A percentile compares a stretch with the other conserved stretches of the same genome.
These are phyloP conservation scores for Mycena latifolia DNA, from an alignment of 768 basidiomycete species.

Conservation along the genomic window DNA sequence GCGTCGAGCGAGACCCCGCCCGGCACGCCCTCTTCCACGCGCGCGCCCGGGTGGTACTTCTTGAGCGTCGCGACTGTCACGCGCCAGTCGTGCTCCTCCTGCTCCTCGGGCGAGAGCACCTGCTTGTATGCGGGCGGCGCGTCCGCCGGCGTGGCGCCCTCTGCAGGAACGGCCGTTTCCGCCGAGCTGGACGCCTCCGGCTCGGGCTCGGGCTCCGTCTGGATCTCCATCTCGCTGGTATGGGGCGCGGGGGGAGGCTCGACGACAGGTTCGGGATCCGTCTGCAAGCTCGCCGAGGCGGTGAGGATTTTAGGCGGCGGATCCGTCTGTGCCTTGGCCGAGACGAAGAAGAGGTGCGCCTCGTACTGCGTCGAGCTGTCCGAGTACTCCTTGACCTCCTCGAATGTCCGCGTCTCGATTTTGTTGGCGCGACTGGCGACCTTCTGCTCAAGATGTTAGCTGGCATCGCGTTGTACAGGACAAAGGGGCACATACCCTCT, in stretches of 20 bases:
- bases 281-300: constrained; percentile 67
- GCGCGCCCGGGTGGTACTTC: constrained; percentile 78
- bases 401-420: constrained; percentile 61
- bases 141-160: constrained; percentile 55
- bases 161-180: constrained; percentile 44
- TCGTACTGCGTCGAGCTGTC: constrained; percentile 84
- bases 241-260: constrained; percentile 47
- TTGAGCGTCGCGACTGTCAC: constrained; percentile 70
- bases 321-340: constrained; percentile 71
- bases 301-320: constrained; percentile 62
- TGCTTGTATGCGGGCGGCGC: constrained; percentile 83
- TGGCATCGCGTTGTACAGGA: constrained; percentile 18
- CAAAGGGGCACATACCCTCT: constrained; percentile 61
- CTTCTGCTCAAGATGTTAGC: constrained; percentile 59
- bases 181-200: constrained; percentile 49
- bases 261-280: constrained; percentile 57
- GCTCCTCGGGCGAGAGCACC: constrained; percentile 61
- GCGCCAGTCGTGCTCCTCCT: constrained; percentile 62
- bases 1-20: constrained; percentile 76
- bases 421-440: constrained; percentile 72
- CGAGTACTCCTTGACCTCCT: constrained; percentile 80
- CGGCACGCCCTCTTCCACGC: constrained; percentile 54
- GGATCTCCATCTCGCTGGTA: constrained; percentile 70
- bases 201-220: constrained; percentile 61
- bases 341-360: constrained; percentile 60